Evolutionary conservation across 257 asterid species (phyloP), one percentile per base, ranked within the genome.

Genomic region (Misopates orontium): DNA sequence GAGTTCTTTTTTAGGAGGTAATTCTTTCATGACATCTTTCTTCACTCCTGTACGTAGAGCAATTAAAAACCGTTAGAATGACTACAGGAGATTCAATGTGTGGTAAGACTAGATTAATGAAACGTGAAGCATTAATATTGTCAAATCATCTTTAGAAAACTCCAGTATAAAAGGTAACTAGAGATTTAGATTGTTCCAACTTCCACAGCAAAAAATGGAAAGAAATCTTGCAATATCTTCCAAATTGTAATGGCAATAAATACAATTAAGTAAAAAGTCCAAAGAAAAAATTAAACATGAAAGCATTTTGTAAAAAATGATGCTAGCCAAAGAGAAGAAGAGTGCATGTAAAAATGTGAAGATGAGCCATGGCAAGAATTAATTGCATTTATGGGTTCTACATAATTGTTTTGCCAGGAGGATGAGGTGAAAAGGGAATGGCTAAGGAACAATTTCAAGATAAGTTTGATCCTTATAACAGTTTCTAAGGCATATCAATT

Each of bases 1-100:
- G 65, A 94, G 89, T 83, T 94, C 99, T 74, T 80, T 94, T 80
- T 94, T 94, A 49, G 97, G 99, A 56, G 96, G 97, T 39, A 94
- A 63, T 64, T 90, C 97, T 74, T 86, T 94, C 96, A 88, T 79
- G 70, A 94, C 99, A 75, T 94, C 99, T 75, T 88, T 94, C 80
- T 94, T 94, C 65, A 94, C 83, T 78, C 99, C 99, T 94, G 84
- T 74, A 81, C 25, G 58, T 31, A 59, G 49, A 70, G 55, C 36
- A 57, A 54, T 12, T 31, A 70, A 67, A 62, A 48, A 28, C 52
- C 64, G 60, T 49, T 44, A 59, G 41, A 56, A 23, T 56, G 56
- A 25, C 50, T 6, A 50, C 11, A 66, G 23, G 36, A 55, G 39
- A 68, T 32, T 44, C 52, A 31, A 73, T 54, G 61, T 17, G 28